Evolutionary conservation across 1,284 basidiomycete species (phyloP).

Genomic region (Athelia sp.): DNA sequence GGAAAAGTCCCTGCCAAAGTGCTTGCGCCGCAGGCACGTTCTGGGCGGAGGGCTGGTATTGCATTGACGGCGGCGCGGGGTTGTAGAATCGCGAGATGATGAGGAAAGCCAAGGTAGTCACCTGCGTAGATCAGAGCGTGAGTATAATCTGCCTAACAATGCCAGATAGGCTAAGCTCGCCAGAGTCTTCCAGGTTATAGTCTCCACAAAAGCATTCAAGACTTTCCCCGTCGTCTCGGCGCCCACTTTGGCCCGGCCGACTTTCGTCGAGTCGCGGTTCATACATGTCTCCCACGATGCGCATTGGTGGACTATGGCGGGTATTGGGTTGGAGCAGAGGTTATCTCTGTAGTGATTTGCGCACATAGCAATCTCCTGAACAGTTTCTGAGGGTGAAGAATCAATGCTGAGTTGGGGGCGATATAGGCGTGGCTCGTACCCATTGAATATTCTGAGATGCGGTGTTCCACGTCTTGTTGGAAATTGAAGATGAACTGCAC

Average conservation of each 20-base stretch:
- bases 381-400: constrained; percentile 52
- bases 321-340: constrained; percentile 76
- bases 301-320: constrained; percentile 83
- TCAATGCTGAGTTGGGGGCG: background rate
- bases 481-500: constrained; percentile 87
- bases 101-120: constrained; percentile 76
- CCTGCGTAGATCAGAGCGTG: constrained; percentile 75
- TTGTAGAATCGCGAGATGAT: constrained; percentile 64
- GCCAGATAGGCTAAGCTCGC: constrained; percentile 42
- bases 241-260: constrained; percentile 85
- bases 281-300: constrained; percentile 93
- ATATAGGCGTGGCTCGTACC: too few relatives aligned
- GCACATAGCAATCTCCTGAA: constrained; percentile 87
- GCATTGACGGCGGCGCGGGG: constrained; percentile 21
- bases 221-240: constrained; percentile 96
- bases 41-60: constrained; percentile 31
- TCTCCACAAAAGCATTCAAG: constrained; percentile 94
- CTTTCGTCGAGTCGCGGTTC: constrained; percentile 86
- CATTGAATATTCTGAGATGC: constrained; percentile 86
- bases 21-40: constrained; percentile 39
- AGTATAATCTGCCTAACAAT: constrained; percentile 76
- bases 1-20: constrained; percentile 40
- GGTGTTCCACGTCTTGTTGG: constrained; percentile 85
- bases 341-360: constrained; percentile 77
- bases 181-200: constrained; percentile 95